Evolutionary conservation across 768 basidiomycete species (phyloP).

Genomic region (Trametes villosa): DNA sequence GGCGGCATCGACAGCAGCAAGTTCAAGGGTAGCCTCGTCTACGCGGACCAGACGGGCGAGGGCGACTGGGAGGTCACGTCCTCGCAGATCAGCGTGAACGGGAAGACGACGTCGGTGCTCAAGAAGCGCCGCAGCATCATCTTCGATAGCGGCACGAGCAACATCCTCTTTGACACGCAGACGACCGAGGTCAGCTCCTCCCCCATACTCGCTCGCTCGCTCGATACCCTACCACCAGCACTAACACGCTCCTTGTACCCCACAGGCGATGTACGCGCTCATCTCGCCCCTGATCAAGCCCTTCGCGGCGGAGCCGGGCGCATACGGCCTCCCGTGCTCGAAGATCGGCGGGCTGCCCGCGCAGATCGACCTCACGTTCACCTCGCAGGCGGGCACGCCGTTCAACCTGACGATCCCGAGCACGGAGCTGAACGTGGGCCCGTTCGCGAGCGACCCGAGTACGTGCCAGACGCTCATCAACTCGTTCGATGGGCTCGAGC

Average conservation of each 20-base stretch:
- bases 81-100: slow-evolving; percentile 54
- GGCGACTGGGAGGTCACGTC: slow-evolving; percentile 52
- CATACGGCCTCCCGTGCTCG: slow-evolving; percentile 53
- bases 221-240: too few species aligned
- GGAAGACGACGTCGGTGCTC: slow-evolving; percentile 49
- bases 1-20: slow-evolving; percentile 58
- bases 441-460: slow-evolving; percentile 53
- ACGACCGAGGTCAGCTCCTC: slow-evolving; percentile 47
- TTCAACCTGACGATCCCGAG: slow-evolving; percentile 64
- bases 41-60: slow-evolving; percentile 44
- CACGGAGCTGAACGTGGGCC: slow-evolving; percentile 60
- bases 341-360: slow-evolving; percentile 52
- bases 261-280: slow-evolving; percentile 56
- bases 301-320: slow-evolving; percentile 53
- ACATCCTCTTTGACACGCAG: slow-evolving; percentile 52
- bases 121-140: slow-evolving; percentile 49
- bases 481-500: slow-evolving; percentile 52
- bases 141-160: slow-evolving; percentile 63
- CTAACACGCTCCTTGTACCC: neutral
- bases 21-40: slow-evolving; percentile 51
- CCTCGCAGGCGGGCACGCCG: slow-evolving; percentile 49
- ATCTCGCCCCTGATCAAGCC: slow-evolving; percentile 63
- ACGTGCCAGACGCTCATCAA: slow-evolving; percentile 64
- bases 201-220: slow-evolving; percentile 1
- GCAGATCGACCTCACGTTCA: slow-evolving; percentile 56